Base-by-base conservation (phyloP, 176 grass and related monocot genomes). In the Triticum monococcum region DNA sequence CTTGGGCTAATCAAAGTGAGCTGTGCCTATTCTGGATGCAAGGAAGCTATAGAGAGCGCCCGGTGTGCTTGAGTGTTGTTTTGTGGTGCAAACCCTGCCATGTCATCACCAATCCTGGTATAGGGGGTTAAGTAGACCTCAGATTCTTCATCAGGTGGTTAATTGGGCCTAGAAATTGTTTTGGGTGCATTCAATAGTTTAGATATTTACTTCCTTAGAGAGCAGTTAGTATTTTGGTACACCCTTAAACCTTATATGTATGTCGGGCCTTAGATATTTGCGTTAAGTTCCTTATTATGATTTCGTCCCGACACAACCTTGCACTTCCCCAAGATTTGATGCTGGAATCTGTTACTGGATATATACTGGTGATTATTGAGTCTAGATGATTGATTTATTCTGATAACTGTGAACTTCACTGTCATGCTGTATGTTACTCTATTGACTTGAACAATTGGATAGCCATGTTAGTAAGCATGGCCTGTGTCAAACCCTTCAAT, bases 351-450 rank as follows among this genome's bases (percentile, higher is more conserved):
- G 0, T 79, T 85, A 67, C 20, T 43, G 9, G 35, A 68, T 75
- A 14, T 7, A n/a, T 35, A 43, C 5, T 8, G 5, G 37, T 26
- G 20, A 64, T 79, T 65, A 20, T 43, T 2, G 2, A 32, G 20
- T 83, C 9, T 4, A 45, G 16, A 77, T 68, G 6, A 30, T 89
- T 24, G 28, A 37, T 89, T 41, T 59, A 25, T 66, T 81, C 26
- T 56, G 5, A 80, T 66, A 85, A 64, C 9, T 9, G 20, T 75
- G 48, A 79, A 68, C 22, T 46, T 59, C 59, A 45, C 32, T 8
- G 5, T 11, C 13, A 57, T 46, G 23, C 4, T 40, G 23, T 72
- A 4, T 72, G 66, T 57, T 72, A 31, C n/a, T 65, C 5, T 72
- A 31, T 60, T 62, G n/a, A 54, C 31, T 54, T 75, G 64, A 68